Base-by-base conservation (phyloP, 495 filamentous ascomycete species). In the Aspergillus avenaceus region DNA sequence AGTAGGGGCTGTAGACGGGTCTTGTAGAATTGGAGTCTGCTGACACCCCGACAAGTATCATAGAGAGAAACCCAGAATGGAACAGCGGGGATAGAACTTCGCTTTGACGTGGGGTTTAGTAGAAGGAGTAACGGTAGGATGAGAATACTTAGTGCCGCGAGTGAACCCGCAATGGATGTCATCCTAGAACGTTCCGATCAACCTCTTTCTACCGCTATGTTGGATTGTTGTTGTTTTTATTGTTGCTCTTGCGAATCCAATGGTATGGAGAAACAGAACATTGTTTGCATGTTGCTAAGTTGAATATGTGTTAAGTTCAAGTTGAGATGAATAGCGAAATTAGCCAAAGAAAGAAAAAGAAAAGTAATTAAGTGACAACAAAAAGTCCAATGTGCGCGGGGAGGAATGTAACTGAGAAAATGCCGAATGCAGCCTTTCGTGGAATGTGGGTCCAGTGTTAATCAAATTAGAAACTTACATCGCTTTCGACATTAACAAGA, bases 1-100 rank as follows among this genome's bases (percentile, higher is more conserved):
- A 60, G 41, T 4, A 47, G 7, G 4, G 44, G 44, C 14, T 21
- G 44, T 13, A 47, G n/a, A 6, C 44, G 44, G 13, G 14, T 18
- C 8, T 47, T 47, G 28, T 47, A 36, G 14, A 47, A 34, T 22
- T 21, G 12, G 12, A 47, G 6, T 34, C 21, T n/a, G 9, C 27
- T 11, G 4, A 34, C 44, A 13, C 44, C 27, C 3, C 44, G 44
- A 23, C 29, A 47, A 13, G 25, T 22, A 13, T 45, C 41, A 22
- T 45, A 28, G 19, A 21, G 11, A 14, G 13, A 45, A n/a, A 37
- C 16, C 12, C 16, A 19, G 13, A 37, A 37, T 5, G 34, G 34
- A n/a, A 37, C 14, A 19, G 13, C 6, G 5, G 34, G 34, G 16
- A 37, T n/a, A 5, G 26, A 11, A 11, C 26, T 11, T 28, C 26